Base-by-base conservation (phyloP, 2,329 filamentous ascomycete species). In the Nemania abortiva region DNA sequence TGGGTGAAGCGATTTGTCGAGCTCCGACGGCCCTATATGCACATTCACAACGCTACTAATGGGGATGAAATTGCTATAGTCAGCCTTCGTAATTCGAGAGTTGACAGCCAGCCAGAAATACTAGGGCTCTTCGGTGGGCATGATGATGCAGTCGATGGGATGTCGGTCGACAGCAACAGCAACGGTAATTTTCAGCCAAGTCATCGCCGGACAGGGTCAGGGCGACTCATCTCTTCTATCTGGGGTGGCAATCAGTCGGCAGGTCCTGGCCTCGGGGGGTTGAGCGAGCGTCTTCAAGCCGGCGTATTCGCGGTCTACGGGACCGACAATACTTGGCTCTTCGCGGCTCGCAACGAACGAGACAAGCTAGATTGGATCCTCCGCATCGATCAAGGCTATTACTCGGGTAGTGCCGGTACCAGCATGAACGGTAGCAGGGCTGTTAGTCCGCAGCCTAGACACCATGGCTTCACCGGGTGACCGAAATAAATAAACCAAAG, bases 351-450 rank as follows among this genome's bases (percentile, higher is more conserved):
- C 67, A 95, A 90, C 75, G 95, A 98, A 83, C 88, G 91, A 57
- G 95, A 98, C 80, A 97, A 98, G 85, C 91, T 95, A 74, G 96
- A 98, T 79, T 99, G 96, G 96, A 97, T 99, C 74, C 88, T 97
- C 80, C 91, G 92, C 77, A 94, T 99, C 74, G 96, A 99, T 81
- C 92, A 97, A 84, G 93, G 91, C 60, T 89, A 87, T 73, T 80
- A 87, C 75, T 84, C 85, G 42, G 84, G 73, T 11, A 83, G 80
- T 63, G 82, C 82, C 52, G 86, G 84, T 70, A 74, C 72, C 50
- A 80, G 84, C 70, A 74, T 72, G 49, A 80, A 74, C 49, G 78
- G 77, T 50, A 84, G 81, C 70, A 79, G 79, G 18, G 77, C 79
- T 22, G 81, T 77, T 37, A 84, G 81, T 65, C 82, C 82, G 47